Conservation (phyloP, 148 eudicot genomes). For the Dysphania ambrosioides region DNA sequence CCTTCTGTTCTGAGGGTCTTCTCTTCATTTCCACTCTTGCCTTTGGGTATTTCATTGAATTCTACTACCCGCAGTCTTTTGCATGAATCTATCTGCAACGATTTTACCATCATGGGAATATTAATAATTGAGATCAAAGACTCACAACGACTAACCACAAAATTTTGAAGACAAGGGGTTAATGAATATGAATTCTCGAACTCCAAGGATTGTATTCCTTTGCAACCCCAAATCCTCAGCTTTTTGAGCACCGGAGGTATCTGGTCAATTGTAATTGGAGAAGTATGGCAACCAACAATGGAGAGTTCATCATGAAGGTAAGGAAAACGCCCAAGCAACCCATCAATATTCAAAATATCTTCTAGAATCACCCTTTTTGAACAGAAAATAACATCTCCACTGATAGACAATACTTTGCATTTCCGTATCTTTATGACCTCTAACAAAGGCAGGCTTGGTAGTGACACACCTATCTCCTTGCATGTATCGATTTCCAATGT, state of each 20-base stretch:
- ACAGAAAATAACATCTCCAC: too few species aligned
- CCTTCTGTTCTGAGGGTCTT: too few species aligned
- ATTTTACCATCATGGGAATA: background rate
- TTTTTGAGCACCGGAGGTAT: background rate
- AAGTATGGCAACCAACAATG: background rate
- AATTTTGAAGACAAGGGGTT: background rate
- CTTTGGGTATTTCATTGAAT: background rate
- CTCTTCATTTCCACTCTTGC: too few species aligned
- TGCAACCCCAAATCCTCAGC: background rate
- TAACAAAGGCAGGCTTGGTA: too few species aligned
- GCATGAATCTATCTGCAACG: background rate
- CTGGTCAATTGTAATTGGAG: background rate
- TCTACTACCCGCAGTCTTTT: background rate
- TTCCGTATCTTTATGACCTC: too few species aligned
- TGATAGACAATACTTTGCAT: too few species aligned
- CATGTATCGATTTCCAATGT: too few species aligned
- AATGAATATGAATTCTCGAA: background rate
- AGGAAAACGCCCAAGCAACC: too few species aligned
- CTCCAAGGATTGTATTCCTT: background rate
- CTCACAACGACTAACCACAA: background rate
- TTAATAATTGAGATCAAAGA: background rate
- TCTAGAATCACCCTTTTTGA: too few species aligned
- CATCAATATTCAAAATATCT: too few species aligned
- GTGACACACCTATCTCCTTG: too few species aligned
- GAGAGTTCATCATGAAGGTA: too few species aligned